Percentiles rank a stretch among this genome's conserved stretches.
Evolutionary conservation across 2,329 filamentous ascomycete species (phyloP).

Genomic region (Cladosporium phlei): DNA sequence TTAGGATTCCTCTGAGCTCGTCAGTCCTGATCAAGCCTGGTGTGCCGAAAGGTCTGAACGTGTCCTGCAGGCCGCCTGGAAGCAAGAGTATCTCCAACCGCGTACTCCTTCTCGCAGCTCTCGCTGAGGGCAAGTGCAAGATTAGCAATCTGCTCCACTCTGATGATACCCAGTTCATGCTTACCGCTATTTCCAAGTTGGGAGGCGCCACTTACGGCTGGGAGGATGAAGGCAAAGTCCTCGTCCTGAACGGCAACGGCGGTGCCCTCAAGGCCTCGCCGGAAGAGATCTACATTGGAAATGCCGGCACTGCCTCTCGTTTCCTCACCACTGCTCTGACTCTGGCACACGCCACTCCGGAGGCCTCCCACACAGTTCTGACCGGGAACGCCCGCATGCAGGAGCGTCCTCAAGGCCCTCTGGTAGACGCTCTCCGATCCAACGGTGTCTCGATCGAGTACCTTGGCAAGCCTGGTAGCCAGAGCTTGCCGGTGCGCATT

Average conservation of each 20-base stretch:
- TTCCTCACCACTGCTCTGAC: conserved; percentile 91
- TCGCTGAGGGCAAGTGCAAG: conserved; percentile 78
- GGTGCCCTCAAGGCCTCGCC: conserved; percentile 72
- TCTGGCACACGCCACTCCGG: conserved; percentile 63
- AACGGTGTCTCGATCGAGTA: conserved; percentile 90
- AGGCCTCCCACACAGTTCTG: conserved; percentile 66
- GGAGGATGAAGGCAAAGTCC: conserved; percentile 89
- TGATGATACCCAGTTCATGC: conserved; percentile 95
- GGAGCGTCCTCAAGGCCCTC: conserved; percentile 82
- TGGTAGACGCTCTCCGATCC: conserved; percentile 80
- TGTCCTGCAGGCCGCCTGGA: conserved; percentile 81
- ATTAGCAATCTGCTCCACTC: conserved; percentile 93
- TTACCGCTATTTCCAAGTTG: conserved; percentile 80
- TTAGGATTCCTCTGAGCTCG: conserved; percentile 76
- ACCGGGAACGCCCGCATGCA: conserved; percentile 98
- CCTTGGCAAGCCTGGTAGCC: conserved; percentile 73
- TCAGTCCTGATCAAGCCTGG: conserved; percentile 70
- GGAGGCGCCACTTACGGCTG: conserved; percentile 85
- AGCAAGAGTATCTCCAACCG: conserved; percentile 98
- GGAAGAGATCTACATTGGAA: conserved; percentile 83
- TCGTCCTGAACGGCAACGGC: conserved; percentile 87
- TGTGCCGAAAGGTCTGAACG: conserved; percentile 59
- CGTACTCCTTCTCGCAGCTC: conserved; percentile 85
- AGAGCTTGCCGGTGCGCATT: conserved; percentile 79
- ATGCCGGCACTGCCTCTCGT: conserved; percentile 90